Evolutionary conservation across 352 stramenopile genomes (phyloP), one percentile per base, ranked within the genome.

Genomic region (Phytophthora vignae): DNA sequence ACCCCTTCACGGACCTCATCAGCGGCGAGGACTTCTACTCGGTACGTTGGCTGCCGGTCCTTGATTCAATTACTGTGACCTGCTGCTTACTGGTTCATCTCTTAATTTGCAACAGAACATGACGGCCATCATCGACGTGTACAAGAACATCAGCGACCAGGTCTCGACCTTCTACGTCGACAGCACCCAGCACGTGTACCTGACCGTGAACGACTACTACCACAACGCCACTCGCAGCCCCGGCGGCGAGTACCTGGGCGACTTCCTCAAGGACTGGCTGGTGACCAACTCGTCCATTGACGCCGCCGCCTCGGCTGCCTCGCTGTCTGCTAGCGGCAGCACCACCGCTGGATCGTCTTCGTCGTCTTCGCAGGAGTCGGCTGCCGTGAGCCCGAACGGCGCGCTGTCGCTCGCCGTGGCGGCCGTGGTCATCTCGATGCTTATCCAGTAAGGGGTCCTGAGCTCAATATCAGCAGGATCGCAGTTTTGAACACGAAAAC

Each of bases 1-100:
- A 81, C 64, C 85, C 82, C 19, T 91, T 91, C 73, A 67, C 44
- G 4, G 56, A 88, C 54, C 66, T 85, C 40, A 89, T 93, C 68
- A 82, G 65, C 38, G 71, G 65, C 21, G 71, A 82, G 9, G 74
- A 87, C 72, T 93, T 91, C 57, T 93, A 79, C 74, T 71, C 71
- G 15, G 74, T 79, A 52, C 64, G 73, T 79, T 17, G 36, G 7
- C 4, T 21, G 52, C 5, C 21, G 60, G n/a, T 3, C 50, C 55
- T 49, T 36, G 40, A 2, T 8, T 25, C 6, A 29, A 9, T 67
- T 52, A 1, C 46, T 27, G 25, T 56, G 25, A 40, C 31, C 36
- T 19, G 4, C 2, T 48, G 10, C 54, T 50, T 71, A 46, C 29
- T 65, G 1, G 52, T 5, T 36, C 53, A 31, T 44, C 17, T 48